Conservation (phyloP, 2,329 filamentous ascomycete species). For the Paecilomyces fulvus region DNA sequence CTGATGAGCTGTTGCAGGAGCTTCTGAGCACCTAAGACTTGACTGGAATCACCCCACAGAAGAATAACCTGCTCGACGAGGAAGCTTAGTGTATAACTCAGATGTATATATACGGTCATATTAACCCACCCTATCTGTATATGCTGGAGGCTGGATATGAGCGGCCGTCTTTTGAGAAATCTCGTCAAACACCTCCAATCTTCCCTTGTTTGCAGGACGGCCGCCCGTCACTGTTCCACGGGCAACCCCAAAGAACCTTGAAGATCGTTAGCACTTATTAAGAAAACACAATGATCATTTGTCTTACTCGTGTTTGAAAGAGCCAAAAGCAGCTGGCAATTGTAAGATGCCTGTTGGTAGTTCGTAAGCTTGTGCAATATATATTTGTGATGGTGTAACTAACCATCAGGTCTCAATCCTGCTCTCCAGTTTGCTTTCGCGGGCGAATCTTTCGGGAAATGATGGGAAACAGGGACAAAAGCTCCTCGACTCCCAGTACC, state of each 20-base stretch:
- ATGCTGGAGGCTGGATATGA: constrained; percentile 17
- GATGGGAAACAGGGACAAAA: constrained; percentile 3
- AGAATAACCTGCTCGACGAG: constrained; percentile 11
- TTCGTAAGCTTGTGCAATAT: neutral
- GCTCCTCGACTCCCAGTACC: neutral
- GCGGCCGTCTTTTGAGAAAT: constrained; percentile 19
- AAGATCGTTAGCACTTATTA: neutral
- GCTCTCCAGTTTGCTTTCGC: constrained; percentile 18
- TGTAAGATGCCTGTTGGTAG: constrained; percentile 7
- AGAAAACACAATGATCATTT: neutral
- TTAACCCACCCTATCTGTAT: constrained; percentile 14
- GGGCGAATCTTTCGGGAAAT: constrained; percentile 14
- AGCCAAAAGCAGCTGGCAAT: constrained; percentile 12
- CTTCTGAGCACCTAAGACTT: constrained; percentile 15
- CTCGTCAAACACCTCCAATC: constrained; percentile 17
- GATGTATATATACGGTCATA: neutral
- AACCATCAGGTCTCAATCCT: constrained; percentile 11
- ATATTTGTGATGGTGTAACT: constrained; percentile 1
- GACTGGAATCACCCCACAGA: constrained; percentile 18
- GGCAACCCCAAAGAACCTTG: constrained; percentile 15
- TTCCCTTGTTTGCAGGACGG: constrained; percentile 2
- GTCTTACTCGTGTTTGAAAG: constrained; percentile 16
- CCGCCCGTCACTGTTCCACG: constrained; percentile 5
- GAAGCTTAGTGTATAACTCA: constrained; percentile 2
- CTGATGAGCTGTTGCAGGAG: constrained; percentile 11